Percentiles rank a stretch among this genome's conserved stretches.
phyloP scores from a whole-genome alignment of 2,329 filamentous ascomycete genomes.

The Pestalotiopsis sp. region DNA sequence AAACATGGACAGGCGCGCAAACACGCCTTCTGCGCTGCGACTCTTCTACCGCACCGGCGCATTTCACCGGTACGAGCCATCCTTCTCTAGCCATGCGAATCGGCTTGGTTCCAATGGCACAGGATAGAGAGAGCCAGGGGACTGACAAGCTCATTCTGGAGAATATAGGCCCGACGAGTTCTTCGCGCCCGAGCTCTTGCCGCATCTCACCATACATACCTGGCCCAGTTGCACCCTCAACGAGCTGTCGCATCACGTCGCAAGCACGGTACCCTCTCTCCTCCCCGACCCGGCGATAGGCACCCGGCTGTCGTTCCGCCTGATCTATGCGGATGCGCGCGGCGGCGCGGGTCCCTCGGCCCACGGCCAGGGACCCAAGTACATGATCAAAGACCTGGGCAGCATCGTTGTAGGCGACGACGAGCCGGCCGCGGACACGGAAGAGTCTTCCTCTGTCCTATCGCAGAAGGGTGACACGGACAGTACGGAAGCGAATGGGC shows the following conservation, averaged over 20 bases:
- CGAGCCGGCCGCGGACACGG: conserved; percentile 41
- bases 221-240: conserved; percentile 81
- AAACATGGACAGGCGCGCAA: conserved; percentile 54
- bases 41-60: conserved; percentile 78
- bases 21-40: conserved; percentile 81
- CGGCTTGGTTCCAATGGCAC: background rate
- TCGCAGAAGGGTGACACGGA: background rate
- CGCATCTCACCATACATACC: conserved; percentile 81
- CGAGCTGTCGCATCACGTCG: conserved; percentile 80
- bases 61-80: conserved; percentile 66
- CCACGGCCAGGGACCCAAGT: conserved; percentile 52
- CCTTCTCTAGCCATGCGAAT: background rate
- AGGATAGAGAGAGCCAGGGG: background rate
- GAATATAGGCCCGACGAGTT: conserved; percentile 71
- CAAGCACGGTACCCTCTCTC: conserved; percentile 63
- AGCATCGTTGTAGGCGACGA: conserved; percentile 76
- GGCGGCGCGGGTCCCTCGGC: conserved; percentile 34
- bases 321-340: conserved; percentile 68
- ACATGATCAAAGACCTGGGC: conserved; percentile 79
- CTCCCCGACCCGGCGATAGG: conserved; percentile 77
- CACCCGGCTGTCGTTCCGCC: conserved; percentile 83
- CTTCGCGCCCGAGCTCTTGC: conserved; percentile 57
- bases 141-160: background rate
- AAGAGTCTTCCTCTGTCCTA: conserved; percentile 35
- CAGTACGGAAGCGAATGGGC: background rate